phyloP scores from a whole-genome alignment of 805 yeast genomes.

The Starmera amethionina region DNA sequence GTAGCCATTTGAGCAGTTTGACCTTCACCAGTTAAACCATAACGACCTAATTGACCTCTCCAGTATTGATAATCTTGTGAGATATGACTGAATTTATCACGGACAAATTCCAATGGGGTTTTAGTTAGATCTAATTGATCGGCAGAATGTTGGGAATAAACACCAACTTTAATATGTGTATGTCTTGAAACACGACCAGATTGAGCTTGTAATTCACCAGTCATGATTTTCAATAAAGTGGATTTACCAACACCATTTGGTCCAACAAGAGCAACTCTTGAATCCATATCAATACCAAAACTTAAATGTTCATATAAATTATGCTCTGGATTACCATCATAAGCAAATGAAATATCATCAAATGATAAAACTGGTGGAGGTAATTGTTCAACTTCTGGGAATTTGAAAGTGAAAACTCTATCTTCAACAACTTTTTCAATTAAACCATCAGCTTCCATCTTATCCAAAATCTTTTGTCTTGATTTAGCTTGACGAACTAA shows the following conservation, averaged over 20 bases:
- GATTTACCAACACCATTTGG: conserved; percentile 99
- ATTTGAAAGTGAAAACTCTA: conserved; percentile 86
- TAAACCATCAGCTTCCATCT: conserved; percentile 99
- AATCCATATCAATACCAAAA: conserved; percentile 99
- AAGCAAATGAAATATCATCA: conserved; percentile 89
- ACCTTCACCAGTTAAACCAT: conserved; percentile 97
- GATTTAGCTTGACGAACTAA: conserved; percentile 98
- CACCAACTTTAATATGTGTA: conserved; percentile 96
- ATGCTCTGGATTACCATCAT: conserved; percentile 75
- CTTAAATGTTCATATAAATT: conserved; percentile 84
- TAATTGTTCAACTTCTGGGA: conserved; percentile 91
- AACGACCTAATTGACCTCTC: conserved; percentile 97
- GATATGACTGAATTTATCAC: conserved; percentile 80
- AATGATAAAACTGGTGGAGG: conserved; percentile 98
- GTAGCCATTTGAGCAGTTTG: conserved; percentile 99
- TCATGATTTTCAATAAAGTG: conserved; percentile 90
- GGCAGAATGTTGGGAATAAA: conserved; percentile 97
- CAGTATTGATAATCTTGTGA: conserved; percentile 98
- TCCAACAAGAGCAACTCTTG: conserved; percentile 94
- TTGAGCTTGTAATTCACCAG: conserved; percentile 86
- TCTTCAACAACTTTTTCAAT: conserved; percentile 89
- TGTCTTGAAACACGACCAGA: conserved; percentile 94
- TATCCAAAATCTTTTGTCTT: conserved; percentile 97
- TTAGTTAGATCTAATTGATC: conserved; percentile 95
- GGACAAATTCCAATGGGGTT: conserved; percentile 92